Evolutionary conservation across 2,329 filamentous ascomycete species (phyloP).

Genomic region (Hypoxylon sp.): DNA sequence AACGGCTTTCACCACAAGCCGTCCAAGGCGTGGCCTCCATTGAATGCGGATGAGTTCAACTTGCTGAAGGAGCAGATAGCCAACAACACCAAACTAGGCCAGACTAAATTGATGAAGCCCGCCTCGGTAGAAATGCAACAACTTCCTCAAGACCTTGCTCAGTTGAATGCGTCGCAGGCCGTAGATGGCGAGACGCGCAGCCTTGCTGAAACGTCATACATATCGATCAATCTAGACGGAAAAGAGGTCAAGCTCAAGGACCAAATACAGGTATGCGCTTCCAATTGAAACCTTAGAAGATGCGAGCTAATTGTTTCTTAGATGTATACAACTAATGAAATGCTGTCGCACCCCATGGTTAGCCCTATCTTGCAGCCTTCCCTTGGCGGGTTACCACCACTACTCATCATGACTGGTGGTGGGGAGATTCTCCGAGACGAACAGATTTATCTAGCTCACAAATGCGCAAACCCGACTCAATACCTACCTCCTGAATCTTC

Average conservation of each 20-base stretch:
- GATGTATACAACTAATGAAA: slow-evolving; percentile 83
- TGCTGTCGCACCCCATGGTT: slow-evolving; percentile 87
- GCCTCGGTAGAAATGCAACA: slow-evolving; percentile 50
- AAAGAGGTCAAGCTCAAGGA: slow-evolving; percentile 81
- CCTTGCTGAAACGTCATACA: slow-evolving; percentile 50
- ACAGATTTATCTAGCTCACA: slow-evolving; percentile 94
- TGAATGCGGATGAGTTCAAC: slow-evolving; percentile 79
- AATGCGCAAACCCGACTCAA: slow-evolving; percentile 83
- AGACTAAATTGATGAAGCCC: slow-evolving; percentile 53
- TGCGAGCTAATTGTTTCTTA: slow-evolving; percentile 46
- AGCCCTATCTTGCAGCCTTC: slow-evolving; percentile 90
- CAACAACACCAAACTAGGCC: slow-evolving; percentile 52
- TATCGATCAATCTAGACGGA: slow-evolving; percentile 79
- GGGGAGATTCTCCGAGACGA: slow-evolving; percentile 92
- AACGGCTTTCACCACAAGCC: slow-evolving; percentile 92
- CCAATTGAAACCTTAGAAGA: neutral
- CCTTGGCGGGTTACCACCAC: slow-evolving; percentile 87
- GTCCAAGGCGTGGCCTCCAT: slow-evolving; percentile 91
- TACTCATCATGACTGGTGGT: slow-evolving; percentile 87
- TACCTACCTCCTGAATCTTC: slow-evolving; percentile 77
- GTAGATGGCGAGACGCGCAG: slow-evolving; percentile 29
- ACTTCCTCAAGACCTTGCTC: slow-evolving; percentile 37
- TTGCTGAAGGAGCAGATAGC: slow-evolving; percentile 64
- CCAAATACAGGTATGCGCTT: slow-evolving; percentile 80
- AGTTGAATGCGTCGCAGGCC: slow-evolving; percentile 28